Percentiles rank a stretch among this genome's conserved stretches.
Conservation (phyloP, 2,329 filamentous ascomycete genomes). For the Penicillium sp. region DNA sequence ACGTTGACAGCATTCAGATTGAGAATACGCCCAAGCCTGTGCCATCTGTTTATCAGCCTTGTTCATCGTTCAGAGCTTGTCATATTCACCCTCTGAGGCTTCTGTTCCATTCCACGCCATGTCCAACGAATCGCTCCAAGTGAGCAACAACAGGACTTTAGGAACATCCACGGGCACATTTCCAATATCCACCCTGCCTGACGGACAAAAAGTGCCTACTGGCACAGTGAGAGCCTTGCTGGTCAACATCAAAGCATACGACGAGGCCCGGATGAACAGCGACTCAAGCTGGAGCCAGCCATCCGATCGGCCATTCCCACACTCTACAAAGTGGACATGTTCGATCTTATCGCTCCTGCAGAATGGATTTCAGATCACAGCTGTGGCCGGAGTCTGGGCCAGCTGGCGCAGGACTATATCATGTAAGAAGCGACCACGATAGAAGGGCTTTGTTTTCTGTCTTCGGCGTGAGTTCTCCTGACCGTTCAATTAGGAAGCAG, state of each 20-base stretch:
- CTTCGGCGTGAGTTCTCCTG: too few species aligned
- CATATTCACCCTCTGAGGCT: too few species aligned
- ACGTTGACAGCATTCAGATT: too few species aligned
- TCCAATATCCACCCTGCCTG: slow-evolving; percentile 1
- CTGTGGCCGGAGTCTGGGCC: neutral
- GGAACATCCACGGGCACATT: slow-evolving; percentile 1
- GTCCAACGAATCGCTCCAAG: slow-evolving; percentile 4
- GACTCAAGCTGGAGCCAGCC: neutral
- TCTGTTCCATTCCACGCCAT: neutral
- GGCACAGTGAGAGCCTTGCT: slow-evolving; percentile 4
- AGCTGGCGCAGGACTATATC: slow-evolving; percentile 1
- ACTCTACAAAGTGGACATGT: slow-evolving; percentile 1
- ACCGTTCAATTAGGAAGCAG: too few species aligned
- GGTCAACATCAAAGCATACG: slow-evolving; percentile 1
- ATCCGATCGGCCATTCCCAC: slow-evolving; percentile 2
- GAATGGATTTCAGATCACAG: slow-evolving; percentile 1
- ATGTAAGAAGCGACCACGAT: too few species aligned
- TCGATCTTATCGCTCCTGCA: slow-evolving; percentile 1
- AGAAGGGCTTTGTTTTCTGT: neutral
- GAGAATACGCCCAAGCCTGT: too few species aligned
- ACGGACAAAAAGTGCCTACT: slow-evolving; percentile 2
- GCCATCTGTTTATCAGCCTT: too few species aligned
- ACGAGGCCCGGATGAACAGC: neutral
- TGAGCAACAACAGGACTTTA: slow-evolving; percentile 6
- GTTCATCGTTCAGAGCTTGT: too few species aligned